Evolutionary conservation across 1,284 basidiomycete genomes (phyloP).

Genomic region (Microbotryum saponariae): DNA sequence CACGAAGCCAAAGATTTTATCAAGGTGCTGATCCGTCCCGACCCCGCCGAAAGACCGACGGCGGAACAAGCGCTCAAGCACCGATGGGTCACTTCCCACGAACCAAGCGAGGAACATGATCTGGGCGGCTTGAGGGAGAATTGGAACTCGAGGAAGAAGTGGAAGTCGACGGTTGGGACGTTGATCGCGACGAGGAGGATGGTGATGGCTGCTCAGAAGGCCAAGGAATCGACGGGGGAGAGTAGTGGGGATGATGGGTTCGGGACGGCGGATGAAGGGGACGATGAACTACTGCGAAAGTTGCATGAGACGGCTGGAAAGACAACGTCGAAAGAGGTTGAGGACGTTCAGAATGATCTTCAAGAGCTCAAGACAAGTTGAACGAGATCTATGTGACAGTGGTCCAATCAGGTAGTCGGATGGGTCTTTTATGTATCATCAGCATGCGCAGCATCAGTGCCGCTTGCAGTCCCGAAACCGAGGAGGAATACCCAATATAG

Average conservation of each 20-base stretch:
- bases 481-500: neutral
- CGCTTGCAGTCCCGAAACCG: neutral
- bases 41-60: slow-evolving; percentile 64
- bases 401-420: no score
- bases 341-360: no score
- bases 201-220: slow-evolving; percentile 8
- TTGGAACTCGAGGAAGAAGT: slow-evolving; percentile 40
- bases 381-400: no score
- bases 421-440: no score
- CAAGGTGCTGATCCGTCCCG: slow-evolving; percentile 59
- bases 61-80: slow-evolving; percentile 64
- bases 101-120: slow-evolving; percentile 59
- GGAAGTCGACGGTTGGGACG: slow-evolving; percentile 30
- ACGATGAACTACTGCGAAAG: neutral
- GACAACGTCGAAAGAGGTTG: no score
- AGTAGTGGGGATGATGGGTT: slow-evolving; percentile 3
- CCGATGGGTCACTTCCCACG: slow-evolving; percentile 62
- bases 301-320: no score
- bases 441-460: no score
- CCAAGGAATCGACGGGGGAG: neutral
- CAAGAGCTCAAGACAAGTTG: no score
- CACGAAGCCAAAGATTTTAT: slow-evolving; percentile 78
- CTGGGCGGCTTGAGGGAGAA: slow-evolving; percentile 66
- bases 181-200: slow-evolving; percentile 23
- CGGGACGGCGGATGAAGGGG: slow-evolving; percentile 21